Evolutionary conservation across 78 protist genomes (phyloP).

Genomic region (Monosiga brevicollis): DNA sequence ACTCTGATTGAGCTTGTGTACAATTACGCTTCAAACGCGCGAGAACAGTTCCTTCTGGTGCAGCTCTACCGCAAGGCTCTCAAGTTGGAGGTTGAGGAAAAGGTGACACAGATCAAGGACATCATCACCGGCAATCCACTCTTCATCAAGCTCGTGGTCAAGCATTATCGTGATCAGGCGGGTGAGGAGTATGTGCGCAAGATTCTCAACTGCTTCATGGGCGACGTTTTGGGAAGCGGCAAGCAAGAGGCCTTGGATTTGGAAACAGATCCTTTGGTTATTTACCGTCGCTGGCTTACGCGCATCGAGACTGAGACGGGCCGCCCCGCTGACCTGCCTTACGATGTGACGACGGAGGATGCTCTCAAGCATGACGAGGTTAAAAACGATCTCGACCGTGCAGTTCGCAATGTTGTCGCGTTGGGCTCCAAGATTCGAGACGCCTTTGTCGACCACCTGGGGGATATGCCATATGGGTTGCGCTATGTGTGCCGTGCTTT

Average conservation of each 20-base stretch:
- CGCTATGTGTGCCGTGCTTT: neutral
- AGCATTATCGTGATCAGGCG: too few species aligned
- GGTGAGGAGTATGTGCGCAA: conserved; percentile 1
- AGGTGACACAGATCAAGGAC: neutral
- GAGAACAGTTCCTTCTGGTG: conserved; percentile 37
- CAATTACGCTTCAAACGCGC: conserved; percentile 26
- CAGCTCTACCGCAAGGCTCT: conserved; percentile 18
- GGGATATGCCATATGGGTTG: conserved; percentile 6
- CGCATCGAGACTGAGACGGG: conserved; percentile 5
- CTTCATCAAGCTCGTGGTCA: conserved; percentile 5
- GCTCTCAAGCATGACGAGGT: conserved; percentile 9
- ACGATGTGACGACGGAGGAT: conserved; percentile 1
- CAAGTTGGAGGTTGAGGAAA: conserved; percentile 1
- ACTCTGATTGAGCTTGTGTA: conserved; percentile 17
- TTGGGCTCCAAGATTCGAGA: neutral
- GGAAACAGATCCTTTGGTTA: neutral
- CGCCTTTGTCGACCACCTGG: neutral
- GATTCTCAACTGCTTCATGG: neutral
- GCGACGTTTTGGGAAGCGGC: neutral
- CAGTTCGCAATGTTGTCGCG: neutral
- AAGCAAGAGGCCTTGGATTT: neutral
- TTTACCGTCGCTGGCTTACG: neutral
- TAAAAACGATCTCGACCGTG: neutral
- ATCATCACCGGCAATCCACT: conserved; percentile 6
- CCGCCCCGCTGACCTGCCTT: neutral